These are phyloP conservation scores for Colletotrichum musae DNA, from an alignment of 2,329 filamentous ascomycete genomes.

Conservation along the genomic window DNA sequence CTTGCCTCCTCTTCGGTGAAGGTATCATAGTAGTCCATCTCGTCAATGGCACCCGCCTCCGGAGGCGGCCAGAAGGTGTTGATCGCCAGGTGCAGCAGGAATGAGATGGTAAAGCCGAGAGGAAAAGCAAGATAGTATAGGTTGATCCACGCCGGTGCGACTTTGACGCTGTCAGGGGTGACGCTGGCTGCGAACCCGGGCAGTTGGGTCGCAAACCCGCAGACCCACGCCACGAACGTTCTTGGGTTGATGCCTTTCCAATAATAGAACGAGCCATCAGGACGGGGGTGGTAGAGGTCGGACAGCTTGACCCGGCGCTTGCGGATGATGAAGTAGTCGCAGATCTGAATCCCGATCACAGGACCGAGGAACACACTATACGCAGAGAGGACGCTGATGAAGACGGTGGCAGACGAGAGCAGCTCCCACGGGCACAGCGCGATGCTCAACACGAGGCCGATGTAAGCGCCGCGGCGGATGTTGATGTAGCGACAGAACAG, in stretches of 20 bases:
- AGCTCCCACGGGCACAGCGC: conserved; percentile 67
- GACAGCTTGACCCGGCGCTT: conserved; percentile 53
- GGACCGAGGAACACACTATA: conserved; percentile 56
- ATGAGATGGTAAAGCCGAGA: conserved; percentile 32
- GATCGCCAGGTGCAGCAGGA: conserved; percentile 29
- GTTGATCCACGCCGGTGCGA: conserved; percentile 24
- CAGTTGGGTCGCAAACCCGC: conserved; percentile 50
- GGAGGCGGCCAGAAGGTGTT: conserved; percentile 37
- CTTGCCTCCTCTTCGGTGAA: conserved; percentile 35
- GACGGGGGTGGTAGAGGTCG: conserved; percentile 54
- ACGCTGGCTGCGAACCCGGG: conserved; percentile 36
- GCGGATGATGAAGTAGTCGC: conserved; percentile 52
- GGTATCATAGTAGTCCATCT: conserved; percentile 35
- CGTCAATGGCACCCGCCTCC: conserved; percentile 10
- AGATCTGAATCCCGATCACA: conserved; percentile 56
- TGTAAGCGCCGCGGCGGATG: conserved; percentile 67
- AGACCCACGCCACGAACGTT: conserved; percentile 54
- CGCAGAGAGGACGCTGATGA: conserved; percentile 53
- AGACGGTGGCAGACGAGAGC: conserved; percentile 55
- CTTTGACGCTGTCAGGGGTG: conserved; percentile 22
- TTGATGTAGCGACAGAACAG: conserved; percentile 68
- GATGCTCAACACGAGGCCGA: conserved; percentile 61
- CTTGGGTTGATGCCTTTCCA: conserved; percentile 55
- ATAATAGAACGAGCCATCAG: conserved; percentile 55
- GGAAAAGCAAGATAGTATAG: conserved; percentile 36